Evolutionary conservation across 1,284 basidiomycete genomes (phyloP), one percentile per base, ranked within the genome.

Genomic region (Rhodotorula mucilaginosa): DNA sequence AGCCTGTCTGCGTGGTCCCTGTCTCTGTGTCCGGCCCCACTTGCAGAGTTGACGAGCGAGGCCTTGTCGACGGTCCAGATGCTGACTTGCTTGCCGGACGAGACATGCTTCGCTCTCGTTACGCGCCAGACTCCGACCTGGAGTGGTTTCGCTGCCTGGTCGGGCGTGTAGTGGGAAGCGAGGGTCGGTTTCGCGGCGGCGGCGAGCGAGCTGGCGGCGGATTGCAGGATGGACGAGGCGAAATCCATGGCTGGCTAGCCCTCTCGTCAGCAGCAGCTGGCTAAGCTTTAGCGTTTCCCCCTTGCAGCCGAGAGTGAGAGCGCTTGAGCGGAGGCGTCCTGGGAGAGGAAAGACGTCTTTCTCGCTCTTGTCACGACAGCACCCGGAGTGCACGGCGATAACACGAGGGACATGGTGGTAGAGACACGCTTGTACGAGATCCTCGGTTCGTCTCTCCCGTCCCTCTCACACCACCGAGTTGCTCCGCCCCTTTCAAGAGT

Each of bases 41-140:
- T 58, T 49, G 67, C 3, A 21, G 56, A 44, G 19, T 34, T 5
- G 46, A 46, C 13, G 58, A 64, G 61, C 6, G 60, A 18, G 12
- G 29, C 10, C 84, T 95, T 96, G 80, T 97, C 93, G 76, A 91
- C 90, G 34, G 86, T 86, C 94, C 94, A 97, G 31, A 97, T 88
- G 56, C 88, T 90, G 7, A 95, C 93, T 71, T 88, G 88, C 82
- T 96, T 96, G 73, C 85, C 86, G 4, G 91, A 95, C 59, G 89
- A 87, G 61, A 93, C 95, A 82, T 97, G 93, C 23, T 86, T 86
- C 2, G 90, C 93, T 3, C 87, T 84, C 73, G 93, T 87, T 2
- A 97, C 89, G 77, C 86, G 89, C 93, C 93, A 97, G 68, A 92
- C 82, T 2, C 93, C 93, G n/a, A 94, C 87, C 75, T 83, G 84